Evolutionary conservation across 805 yeast genomes (phyloP).

Genomic region (Pichia deserticola): DNA sequence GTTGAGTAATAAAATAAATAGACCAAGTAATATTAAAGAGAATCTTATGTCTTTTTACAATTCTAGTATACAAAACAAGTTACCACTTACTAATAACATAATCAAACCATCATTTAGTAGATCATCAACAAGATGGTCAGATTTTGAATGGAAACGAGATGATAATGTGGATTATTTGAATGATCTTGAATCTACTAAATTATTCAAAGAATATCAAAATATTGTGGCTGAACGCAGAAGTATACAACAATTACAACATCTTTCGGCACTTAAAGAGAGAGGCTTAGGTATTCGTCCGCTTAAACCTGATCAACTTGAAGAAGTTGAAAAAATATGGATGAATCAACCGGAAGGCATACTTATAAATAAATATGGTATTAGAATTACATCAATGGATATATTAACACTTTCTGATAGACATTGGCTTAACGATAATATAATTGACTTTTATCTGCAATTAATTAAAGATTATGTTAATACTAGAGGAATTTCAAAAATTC

Average conservation of each 20-base stretch:
- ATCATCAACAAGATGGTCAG: slow-evolving; percentile 21
- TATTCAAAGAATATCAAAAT: slow-evolving; percentile 36
- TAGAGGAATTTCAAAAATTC: slow-evolving; percentile 33
- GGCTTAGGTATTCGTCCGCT: slow-evolving; percentile 27
- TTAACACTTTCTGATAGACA: slow-evolving; percentile 58
- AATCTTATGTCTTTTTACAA: not conserved
- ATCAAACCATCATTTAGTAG: slow-evolving; percentile 14
- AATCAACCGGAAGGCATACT: slow-evolving; percentile 24
- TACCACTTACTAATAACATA: not conserved
- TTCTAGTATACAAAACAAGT: not conserved
- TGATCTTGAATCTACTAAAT: slow-evolving; percentile 23
- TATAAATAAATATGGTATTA: slow-evolving; percentile 40
- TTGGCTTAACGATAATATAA: slow-evolving; percentile 90
- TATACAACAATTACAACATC: slow-evolving; percentile 28
- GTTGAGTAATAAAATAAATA: slow-evolving; percentile 2
- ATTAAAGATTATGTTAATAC: slow-evolving; percentile 30
- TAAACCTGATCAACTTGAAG: slow-evolving; percentile 22
- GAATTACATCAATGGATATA: slow-evolving; percentile 59
- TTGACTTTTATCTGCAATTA: slow-evolving; percentile 68
- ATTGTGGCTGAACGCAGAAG: slow-evolving; percentile 36
- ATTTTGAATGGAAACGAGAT: slow-evolving; percentile 26
- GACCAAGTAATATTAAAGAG: not conserved
- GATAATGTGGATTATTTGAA: slow-evolving; percentile 27
- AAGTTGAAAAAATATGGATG: slow-evolving; percentile 31
- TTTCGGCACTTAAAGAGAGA: slow-evolving; percentile 31